Percentiles rank a stretch among this genome's conserved stretches.
phyloP scores from a whole-genome alignment of 495 filamentous ascomycete species.

The Paragyromitra xinjiangensis region DNA sequence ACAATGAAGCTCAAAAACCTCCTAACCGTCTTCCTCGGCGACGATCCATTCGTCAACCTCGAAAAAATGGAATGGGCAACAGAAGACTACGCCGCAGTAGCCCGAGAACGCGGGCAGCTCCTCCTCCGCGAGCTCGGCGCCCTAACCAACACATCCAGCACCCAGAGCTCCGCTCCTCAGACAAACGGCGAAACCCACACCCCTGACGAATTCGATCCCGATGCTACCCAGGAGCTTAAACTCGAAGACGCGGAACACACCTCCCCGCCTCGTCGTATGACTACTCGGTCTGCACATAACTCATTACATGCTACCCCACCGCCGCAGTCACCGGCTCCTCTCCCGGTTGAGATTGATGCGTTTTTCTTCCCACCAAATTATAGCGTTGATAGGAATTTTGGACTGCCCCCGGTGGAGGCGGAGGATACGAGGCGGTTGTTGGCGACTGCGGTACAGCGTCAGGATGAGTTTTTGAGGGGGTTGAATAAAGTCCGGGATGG shows the following conservation, averaged over 20 bases:
- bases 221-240: conserved; percentile 47
- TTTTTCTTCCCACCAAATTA: conserved; percentile 76
- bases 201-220: conserved; percentile 41
- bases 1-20: conserved; percentile 57
- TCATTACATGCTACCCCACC: conserved; percentile 45
- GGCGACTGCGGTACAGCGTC: conserved; percentile 88
- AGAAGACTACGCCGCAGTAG: conserved; percentile 51
- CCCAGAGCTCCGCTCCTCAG: conserved; percentile 28
- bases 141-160: neutral
- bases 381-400: conserved; percentile 77
- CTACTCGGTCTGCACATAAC: conserved; percentile 71
- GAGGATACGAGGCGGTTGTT: conserved; percentile 87
- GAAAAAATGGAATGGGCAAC: conserved; percentile 55
- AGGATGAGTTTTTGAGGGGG: conserved; percentile 90
- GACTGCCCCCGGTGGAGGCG: conserved; percentile 81
- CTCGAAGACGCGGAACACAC: conserved; percentile 31
- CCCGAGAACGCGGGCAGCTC: conserved; percentile 49
- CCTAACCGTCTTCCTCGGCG: conserved; percentile 56
- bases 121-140: conserved; percentile 51
- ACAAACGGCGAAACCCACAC: neutral
- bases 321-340: conserved; percentile 1
- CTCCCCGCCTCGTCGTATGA: conserved; percentile 69
- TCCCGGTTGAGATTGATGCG: conserved; percentile 70
- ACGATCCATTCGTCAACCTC: conserved; percentile 56
- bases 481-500: conserved; percentile 77